Base-by-base conservation (phyloP, 495 filamentous ascomycete genomes). In the Paragyromitra xinjiangensis region DNA sequence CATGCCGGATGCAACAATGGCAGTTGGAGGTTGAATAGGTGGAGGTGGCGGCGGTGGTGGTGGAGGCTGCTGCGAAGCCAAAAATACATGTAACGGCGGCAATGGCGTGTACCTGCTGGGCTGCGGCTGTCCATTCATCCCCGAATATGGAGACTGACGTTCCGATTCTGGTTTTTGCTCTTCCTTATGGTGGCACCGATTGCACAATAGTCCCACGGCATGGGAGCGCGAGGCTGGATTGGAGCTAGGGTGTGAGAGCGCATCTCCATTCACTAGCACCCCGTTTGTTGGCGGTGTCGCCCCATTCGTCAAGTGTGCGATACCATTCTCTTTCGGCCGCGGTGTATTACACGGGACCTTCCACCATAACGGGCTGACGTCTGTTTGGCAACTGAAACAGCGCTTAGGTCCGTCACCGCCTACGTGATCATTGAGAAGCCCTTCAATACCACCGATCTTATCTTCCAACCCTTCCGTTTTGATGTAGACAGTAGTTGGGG, bases 331-430 rank as follows among this genome's bases (percentile, higher is more conserved):
- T 14, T 77, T 78, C 26, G 75, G 79, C 22, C 73, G 53, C 16
- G 69, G 61, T 58, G 48, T 42, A 24, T 75, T 73, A 19, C 67
- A 73, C 26, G 79, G 79, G 37, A 80, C 77, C 62, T 82, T 83
- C 75, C 81, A 69, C 81, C 81, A 83, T 22, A 83, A 39, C 11
- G 81, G 81, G 56, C 81, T 82, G 24, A 81, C 68, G 59, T 79
- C 78, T 44, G 73, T 74, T 62, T 77, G 64, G 19, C 81, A 83
- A 22, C 63, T 56, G 22, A 79, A 71, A 37, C 81, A 83, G 9
- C 69, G 50, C 42, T 82, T 83, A 12, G 80, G 80, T 16, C 76
- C 80, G 40, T 82, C 80, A 1, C 80, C 80, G 37, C 80, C 80
- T 7, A 82, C 80, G 22, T 81, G 80, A 64, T 81, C 80, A 34